Evolutionary conservation across 202 grass and related monocot species (phyloP).

Genomic region (Musa balbisiana): DNA sequence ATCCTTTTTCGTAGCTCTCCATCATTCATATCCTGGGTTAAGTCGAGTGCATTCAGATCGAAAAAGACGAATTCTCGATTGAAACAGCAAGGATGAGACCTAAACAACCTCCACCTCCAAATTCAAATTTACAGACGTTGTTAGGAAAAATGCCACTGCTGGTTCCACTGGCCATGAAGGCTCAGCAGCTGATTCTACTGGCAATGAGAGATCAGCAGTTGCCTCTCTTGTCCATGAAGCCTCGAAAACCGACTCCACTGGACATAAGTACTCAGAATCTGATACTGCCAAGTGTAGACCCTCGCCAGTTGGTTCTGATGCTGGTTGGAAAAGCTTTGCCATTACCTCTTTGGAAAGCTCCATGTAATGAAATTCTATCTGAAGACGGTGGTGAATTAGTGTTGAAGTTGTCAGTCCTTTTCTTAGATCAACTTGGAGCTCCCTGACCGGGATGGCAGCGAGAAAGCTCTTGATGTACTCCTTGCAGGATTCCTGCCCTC

Average conservation of each 20-base stretch:
- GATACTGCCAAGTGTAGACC: background rate
- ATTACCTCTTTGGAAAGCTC: slow-evolving; percentile 26
- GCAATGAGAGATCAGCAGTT: background rate
- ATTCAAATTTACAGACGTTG: slow-evolving; percentile 21
- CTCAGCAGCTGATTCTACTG: slow-evolving; percentile 27
- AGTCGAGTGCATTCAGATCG: too few relatives aligned
- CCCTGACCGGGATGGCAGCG: slow-evolving; percentile 78
- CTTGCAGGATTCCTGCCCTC: slow-evolving; percentile 78
- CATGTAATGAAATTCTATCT: slow-evolving; percentile 86
- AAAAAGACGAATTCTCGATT: too few relatives aligned
- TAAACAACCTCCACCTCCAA: slow-evolving; percentile 1
- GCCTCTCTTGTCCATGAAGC: slow-evolving; percentile 17
- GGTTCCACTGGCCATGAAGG: slow-evolving; percentile 48
- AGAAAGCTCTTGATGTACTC: slow-evolving; percentile 95
- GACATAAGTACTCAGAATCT: background rate
- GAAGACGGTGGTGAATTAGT: slow-evolving; percentile 73
- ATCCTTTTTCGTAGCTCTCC: too few relatives aligned
- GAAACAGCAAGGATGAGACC: background rate
- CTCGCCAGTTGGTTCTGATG: background rate
- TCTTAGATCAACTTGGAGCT: slow-evolving; percentile 85
- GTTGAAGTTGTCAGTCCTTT: slow-evolving; percentile 63
- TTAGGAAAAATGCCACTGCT: slow-evolving; percentile 18
- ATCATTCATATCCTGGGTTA: too few relatives aligned
- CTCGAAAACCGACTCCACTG: slow-evolving; percentile 3
- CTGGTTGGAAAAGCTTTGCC: background rate